Base-by-base conservation (phyloP, 306 rosid genomes). In the Gynostemma pentaphyllum region DNA sequence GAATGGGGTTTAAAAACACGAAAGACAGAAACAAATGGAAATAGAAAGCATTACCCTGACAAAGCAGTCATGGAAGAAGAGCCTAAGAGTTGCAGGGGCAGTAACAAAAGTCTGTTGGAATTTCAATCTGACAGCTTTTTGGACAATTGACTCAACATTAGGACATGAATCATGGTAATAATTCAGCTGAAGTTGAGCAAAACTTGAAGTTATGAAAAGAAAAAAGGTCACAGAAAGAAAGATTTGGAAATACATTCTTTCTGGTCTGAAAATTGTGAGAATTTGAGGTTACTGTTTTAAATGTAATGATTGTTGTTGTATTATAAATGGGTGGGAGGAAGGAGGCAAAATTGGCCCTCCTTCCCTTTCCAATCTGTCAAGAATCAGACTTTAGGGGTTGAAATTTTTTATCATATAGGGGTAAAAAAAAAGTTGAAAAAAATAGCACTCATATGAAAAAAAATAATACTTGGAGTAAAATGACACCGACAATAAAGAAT, bases 51-150 rank as follows among this genome's bases (percentile, higher is more conserved):
- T 8, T 62, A 87, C 97, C 87, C 79, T 70, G 34, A 91, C 77
- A 19, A 91, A 91, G 36, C 97, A 91, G 51, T 91, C 97, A 53
- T 87, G 97, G 76, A 91, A 91, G 74, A 87, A 87, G 47, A 87
- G 95, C 74, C 97, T 68, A 0, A 91, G 87, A 51, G 97, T 91
- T 32, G 89, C 84, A 13, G 96, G 89, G 19, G 95, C 97, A 32
- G 97, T 87, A 9, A 75, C 85, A 64, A 81, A 50, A 34, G 90
- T 81, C 41, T 85, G 85, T 51, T 79, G 75, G 66, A 80, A 68
- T 45, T 91, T 91, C 73, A 15, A 70, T 26, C 74, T 76, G 13
- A 91, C 96, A 0, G 89, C 89, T 2, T 69, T 46, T 22, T 70
- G 81, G 1, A 91, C 95, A 3, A 91, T 78, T 24, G 91, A 70